A percentile compares a stretch with the other conserved stretches of the same genome.
These are phyloP conservation scores for Limnomonas spitsbergensis DNA, from an alignment of 139 green algal genomes.

Conservation along the genomic window DNA sequence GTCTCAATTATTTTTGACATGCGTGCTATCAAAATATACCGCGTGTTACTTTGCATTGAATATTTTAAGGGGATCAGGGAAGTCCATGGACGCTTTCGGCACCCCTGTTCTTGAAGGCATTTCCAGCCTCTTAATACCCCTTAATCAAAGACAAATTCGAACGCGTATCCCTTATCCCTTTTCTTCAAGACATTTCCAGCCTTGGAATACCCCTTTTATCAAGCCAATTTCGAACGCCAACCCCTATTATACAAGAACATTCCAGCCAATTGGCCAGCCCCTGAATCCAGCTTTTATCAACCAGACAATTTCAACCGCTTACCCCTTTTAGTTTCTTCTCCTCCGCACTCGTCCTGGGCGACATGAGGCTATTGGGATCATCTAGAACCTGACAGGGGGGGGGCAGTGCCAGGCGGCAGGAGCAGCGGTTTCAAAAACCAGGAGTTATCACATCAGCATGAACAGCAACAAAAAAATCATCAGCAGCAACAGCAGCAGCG, in stretches of 20 bases:
- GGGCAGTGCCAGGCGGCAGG: no score
- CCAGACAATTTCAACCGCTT: background rate
- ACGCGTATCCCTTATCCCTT: background rate
- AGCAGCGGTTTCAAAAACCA: conserved; percentile 34
- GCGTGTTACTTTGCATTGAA: no score
- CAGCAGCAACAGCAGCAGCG: background rate
- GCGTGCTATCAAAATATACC: no score
- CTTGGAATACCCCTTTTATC: no score
- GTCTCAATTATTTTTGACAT: no score
- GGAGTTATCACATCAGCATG: background rate
- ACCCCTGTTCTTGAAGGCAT: no score
- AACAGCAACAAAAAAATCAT: background rate
- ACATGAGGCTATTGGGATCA: conserved; percentile 48
- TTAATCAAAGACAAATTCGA: no score
- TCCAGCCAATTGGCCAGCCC: background rate
- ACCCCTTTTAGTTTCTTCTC: conserved; percentile 56
- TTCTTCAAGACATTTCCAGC: background rate
- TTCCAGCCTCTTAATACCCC: no score
- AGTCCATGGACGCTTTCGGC: no score
- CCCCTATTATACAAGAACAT: background rate
- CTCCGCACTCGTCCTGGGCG: conserved; percentile 43
- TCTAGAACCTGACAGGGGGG: no score
- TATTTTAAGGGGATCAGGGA: no score
- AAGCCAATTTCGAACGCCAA: no score
- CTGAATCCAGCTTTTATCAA: background rate